Evolutionary conservation across 768 basidiomycete species (phyloP).

Genomic region (Lactifluus rugatus): DNA sequence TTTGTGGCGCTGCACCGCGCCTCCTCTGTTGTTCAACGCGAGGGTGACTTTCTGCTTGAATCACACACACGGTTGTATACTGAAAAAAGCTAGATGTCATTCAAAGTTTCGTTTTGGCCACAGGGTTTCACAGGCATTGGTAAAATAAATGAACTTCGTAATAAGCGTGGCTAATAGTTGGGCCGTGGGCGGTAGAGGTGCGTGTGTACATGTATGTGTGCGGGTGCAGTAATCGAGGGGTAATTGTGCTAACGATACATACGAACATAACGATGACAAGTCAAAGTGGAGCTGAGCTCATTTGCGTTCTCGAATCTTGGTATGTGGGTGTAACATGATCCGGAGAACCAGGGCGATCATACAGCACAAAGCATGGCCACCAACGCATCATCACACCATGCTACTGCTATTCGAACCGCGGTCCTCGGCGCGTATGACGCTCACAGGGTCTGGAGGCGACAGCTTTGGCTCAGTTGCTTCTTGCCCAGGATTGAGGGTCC

Average conservation of each 20-base stretch:
- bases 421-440: not conserved
- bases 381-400: not conserved
- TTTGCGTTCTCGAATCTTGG: too few relatives aligned
- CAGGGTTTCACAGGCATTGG: not conserved
- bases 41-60: not conserved
- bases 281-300: not conserved
- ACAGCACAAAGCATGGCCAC: not conserved
- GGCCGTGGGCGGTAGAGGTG: not conserved
- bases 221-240: not conserved
- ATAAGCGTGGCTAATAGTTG: not conserved
- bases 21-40: too few relatives aligned
- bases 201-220: not conserved
- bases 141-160: not conserved
- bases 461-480: slow-evolving; percentile 33
- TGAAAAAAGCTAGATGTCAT: not conserved
- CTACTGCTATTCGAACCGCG: not conserved
- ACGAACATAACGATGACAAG: not conserved
- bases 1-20: too few relatives aligned
- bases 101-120: not conserved
- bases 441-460: slow-evolving; percentile 34
- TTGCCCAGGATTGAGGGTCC: slow-evolving; percentile 43
- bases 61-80: not conserved
- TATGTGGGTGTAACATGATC: not conserved
- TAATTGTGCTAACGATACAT: not conserved
- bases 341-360: not conserved